Evolutionary conservation across 2,329 filamentous ascomycete genomes (phyloP), one percentile per base, ranked within the genome.

Genomic region (Aspergillus neoniger): DNA sequence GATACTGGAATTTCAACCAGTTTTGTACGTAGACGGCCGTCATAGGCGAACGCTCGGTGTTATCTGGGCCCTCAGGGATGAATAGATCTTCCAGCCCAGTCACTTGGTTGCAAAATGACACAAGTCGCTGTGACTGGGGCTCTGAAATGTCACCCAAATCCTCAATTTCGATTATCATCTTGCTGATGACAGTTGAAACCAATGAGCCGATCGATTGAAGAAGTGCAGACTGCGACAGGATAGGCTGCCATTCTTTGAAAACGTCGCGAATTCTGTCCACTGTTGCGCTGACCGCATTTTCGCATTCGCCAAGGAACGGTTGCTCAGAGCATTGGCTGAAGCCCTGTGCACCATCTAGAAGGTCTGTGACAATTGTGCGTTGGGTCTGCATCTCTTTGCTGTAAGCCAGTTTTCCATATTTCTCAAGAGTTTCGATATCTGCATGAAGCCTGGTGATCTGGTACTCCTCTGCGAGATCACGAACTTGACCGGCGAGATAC

Each of bases 1-100:
- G 70, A 66, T 88, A 88, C 69, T 87, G 85, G 69, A 88, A 88
- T 61, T 85, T 86, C 63, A 88, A 78, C 86, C 86, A 89, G 64
- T 83, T 84, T 4, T 83, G 81, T 50, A 85, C 84, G 63, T 88
- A 88, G 9, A 88, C 78, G 23, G 84, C 83, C 4, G 84, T 85
- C 77, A 86, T 83, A n/a, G 79, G 77, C 28, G 82, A 73, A 6
- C 72, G 70, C 36, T 71, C 74, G 5, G 69, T 63, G 17, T 71
- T 70, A 41, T 76, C 73, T 12, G 65, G 55, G 23, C 66, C 53
- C 50, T 81, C 76, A 9, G 82, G 82, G 41, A 80, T 72, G 71
- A 88, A 88, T 14, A 88, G 73, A 63, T 85, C 80, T 58, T 83
- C 83, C 15, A 87, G 74, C n/a, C 78, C 76, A 10, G 83, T 80